Base-by-base conservation (phyloP, 495 filamentous ascomycete species). In the Ramalina peruviana region DNA sequence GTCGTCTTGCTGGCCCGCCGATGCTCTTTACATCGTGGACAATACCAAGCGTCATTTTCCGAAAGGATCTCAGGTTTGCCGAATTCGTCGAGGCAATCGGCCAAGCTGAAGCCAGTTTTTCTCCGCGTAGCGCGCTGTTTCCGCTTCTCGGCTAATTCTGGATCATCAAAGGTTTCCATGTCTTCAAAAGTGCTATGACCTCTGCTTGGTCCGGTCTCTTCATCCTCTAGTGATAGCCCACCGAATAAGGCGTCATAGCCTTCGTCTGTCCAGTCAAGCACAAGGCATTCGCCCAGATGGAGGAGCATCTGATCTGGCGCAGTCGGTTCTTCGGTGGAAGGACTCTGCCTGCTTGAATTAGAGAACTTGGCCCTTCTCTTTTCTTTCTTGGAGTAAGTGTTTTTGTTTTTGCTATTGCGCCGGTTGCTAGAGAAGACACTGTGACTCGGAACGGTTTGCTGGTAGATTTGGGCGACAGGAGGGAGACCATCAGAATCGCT, bases 31-130 rank as follows among this genome's bases (percentile, higher is more conserved):
- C 92, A 98, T 40, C 86, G 78, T 49, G 86, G 88, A 55, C 92
- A 98, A 58, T 86, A 96, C 92, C 92, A 98, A 26, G 86, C 88
- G 59, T 98, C 90, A 55, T 88, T 84, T 61, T 93, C 86, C 0
- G 88, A 94, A 3, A 98, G 70, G 39, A 95, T 80, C 62, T 98
- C 92, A 50, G 86, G 80, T 62, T 72, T 90, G 58, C 88, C 86
- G 53, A 95, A 96, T 62, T 97, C 90, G 36, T 86, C 80, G 25
- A 98, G 76, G 59, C 92, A 98, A 57, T 95, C 85, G 40, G 88
- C 80, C n/a, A 98, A 73, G 21, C 78, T 79, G 46, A 95, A 78
- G 17, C 92, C 92, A 43, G 74, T 65, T 65, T 81, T 83, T 54
- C 73, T 74, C 17, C 86, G 81, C 11, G 65, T 66, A 25, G 67